These are phyloP conservation scores for Helichrysum umbraculigerum DNA, from an alignment of 129 eudicot species.

Conservation along the genomic window DNA sequence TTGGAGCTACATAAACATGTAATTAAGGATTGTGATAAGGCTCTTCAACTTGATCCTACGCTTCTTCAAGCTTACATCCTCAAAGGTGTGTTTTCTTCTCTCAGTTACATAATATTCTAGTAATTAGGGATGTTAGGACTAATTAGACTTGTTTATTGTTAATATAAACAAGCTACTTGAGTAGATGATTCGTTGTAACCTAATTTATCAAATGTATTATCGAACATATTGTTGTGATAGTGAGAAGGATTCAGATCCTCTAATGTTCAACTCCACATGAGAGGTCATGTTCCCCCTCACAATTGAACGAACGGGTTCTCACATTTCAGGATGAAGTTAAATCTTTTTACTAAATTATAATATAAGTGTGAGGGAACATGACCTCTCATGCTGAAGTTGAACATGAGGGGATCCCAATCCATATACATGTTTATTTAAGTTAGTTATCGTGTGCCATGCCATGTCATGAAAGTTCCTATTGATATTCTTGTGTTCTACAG, in stretches of 20 bases:
- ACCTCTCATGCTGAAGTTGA: too few relatives aligned
- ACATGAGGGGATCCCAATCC: too few relatives aligned
- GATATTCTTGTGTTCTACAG: neutral
- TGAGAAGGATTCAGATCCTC: neutral
- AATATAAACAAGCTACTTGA: neutral
- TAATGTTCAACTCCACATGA: neutral
- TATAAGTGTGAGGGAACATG: too few relatives aligned
- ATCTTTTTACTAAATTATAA: too few relatives aligned
- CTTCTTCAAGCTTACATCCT: slow-evolving; percentile 86
- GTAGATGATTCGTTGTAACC: slow-evolving; percentile 11
- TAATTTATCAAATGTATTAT: neutral
- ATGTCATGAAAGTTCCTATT: too few relatives aligned
- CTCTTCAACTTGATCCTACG: slow-evolving; percentile 79
- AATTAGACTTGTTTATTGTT: neutral
- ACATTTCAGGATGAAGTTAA: too few relatives aligned
- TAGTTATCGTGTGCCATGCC: neutral
- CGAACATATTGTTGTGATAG: neutral
- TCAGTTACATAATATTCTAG: neutral
- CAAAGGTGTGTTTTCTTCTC: slow-evolving; percentile 54
- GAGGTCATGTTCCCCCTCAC: too few relatives aligned
- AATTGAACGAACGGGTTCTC: too few relatives aligned
- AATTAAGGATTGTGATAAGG: slow-evolving; percentile 93
- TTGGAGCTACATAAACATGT: slow-evolving; percentile 98
- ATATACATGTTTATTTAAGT: neutral
- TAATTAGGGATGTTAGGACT: slow-evolving; percentile 1